Evolutionary conservation across 2,329 filamentous ascomycete species (phyloP).

Genomic region (Cladorrhinum sp.): DNA sequence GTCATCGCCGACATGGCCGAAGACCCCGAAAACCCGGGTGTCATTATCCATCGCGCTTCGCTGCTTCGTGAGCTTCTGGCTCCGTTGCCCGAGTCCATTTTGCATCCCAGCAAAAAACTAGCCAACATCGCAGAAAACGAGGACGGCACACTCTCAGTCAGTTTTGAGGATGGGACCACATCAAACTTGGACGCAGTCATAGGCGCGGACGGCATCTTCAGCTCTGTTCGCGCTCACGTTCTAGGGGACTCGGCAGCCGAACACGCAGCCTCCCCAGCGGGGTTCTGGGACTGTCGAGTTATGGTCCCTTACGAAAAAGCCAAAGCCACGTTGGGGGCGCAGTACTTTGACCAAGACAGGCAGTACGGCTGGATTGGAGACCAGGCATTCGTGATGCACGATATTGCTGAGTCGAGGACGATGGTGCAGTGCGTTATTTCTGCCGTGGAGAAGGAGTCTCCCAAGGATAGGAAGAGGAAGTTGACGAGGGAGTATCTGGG

Average conservation of each 20-base stretch:
- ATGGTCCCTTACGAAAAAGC: slow-evolving; percentile 22
- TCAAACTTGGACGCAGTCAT: slow-evolving; percentile 23
- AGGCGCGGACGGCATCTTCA: slow-evolving; percentile 27
- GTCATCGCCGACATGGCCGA: slow-evolving; percentile 20
- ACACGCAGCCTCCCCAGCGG: slow-evolving; percentile 10
- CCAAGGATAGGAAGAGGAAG: slow-evolving; percentile 12
- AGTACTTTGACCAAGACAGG: slow-evolving; percentile 19
- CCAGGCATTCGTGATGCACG: slow-evolving; percentile 21
- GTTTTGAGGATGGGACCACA: slow-evolving; percentile 22
- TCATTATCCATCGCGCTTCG: slow-evolving; percentile 25
- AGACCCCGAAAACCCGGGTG: slow-evolving; percentile 6
- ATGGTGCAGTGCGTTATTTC: slow-evolving; percentile 23
- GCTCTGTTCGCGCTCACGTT: slow-evolving; percentile 22
- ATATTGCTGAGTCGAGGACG: slow-evolving; percentile 18
- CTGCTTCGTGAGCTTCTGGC: slow-evolving; percentile 24
- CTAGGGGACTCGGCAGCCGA: slow-evolving; percentile 14
- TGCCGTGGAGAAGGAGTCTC: slow-evolving; percentile 17
- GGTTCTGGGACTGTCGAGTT: slow-evolving; percentile 21
- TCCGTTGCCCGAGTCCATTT: slow-evolving; percentile 14
- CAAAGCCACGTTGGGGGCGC: slow-evolving; percentile 6
- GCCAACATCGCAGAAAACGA: slow-evolving; percentile 3
- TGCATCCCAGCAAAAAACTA: slow-evolving; percentile 23
- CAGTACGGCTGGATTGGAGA: slow-evolving; percentile 23
- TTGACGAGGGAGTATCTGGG: slow-evolving; percentile 9
- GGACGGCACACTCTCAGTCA: slow-evolving; percentile 4